Evolutionary conservation across 305 asterid genomes (phyloP).

Genomic region (Solanum chacoense): DNA sequence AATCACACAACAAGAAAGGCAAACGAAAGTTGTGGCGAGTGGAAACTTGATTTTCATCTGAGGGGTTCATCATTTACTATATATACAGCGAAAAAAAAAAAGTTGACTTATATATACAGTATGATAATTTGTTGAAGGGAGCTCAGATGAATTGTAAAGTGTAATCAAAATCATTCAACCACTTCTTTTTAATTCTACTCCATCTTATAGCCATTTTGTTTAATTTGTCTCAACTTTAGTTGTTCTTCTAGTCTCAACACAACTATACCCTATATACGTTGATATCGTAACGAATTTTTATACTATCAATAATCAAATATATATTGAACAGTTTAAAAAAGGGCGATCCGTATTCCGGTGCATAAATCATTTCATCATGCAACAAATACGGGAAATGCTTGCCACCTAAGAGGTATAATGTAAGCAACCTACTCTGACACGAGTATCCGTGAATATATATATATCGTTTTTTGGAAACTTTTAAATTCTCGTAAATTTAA

Average conservation of each 20-base stretch:
- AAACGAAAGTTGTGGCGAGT: neutral
- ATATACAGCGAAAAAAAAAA: neutral
- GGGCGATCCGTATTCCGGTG: rapidly evolving
- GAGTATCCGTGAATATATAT: neutral
- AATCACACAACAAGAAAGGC: neutral
- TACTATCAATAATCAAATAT: neutral
- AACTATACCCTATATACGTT: neutral
- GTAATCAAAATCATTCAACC: neutral
- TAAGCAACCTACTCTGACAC: neutral
- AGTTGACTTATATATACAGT: neutral
- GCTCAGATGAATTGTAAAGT: neutral
- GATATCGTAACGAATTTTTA: neutral
- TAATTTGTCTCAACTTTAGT: neutral
- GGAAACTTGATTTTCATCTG: neutral
- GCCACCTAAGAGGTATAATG: neutral
- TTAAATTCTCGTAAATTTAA: no score
- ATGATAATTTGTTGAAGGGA: neutral
- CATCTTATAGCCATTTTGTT: neutral
- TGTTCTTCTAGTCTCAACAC: neutral
- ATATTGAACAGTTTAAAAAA: neutral
- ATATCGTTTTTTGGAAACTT: no score
- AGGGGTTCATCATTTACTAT: neutral
- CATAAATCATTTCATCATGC: neutral
- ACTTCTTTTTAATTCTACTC: neutral
- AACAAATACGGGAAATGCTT: neutral